Base-by-base conservation (phyloP, 2,329 filamentous ascomycete species). In the Fusarium stilboides region DNA sequence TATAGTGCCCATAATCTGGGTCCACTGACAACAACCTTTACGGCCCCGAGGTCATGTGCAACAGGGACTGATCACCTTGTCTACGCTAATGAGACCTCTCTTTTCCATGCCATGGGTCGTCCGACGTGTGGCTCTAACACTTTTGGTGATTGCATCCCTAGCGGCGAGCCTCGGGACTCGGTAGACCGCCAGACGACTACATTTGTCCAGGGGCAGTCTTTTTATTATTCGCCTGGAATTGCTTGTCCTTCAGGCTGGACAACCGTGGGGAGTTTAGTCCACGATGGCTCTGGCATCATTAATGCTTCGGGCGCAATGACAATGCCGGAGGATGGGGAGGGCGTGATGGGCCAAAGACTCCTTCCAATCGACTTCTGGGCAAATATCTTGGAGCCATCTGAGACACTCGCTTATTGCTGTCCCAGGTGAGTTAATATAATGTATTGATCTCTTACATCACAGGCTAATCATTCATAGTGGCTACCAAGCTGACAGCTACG, bases 321-420 rank as follows among this genome's bases (percentile, higher is more conserved):
- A 1, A 9, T 15, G 3, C 10, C 8, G 6, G 53, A 9, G 13
- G 8, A 15, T 13, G 13, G 0, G 9, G 31, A 14, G 4, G 31
- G 45, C 6, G n/a, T 9, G 4, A 10, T 28, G 22, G 22, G 22
- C 22, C 22, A 24, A 13, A 19, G 33, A 3, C 46, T 50, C 3
- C 14, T 26, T 6, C 20, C 36, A 17, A 7, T 9, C 5, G 36
- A 34, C 8, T 33, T 20, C 2, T 57, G 54, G 54, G 9, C 9
- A 10, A 14, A 63, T 14, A n/a, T 57, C 6, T 31, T 63, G 8
- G 43, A 63, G 0, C 24, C 22, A 0, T 28, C 31, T 0, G 60
- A 63, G 13, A 63, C 49, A 4, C 36, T 63, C 26, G 57, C 43
- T 2, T 43, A 28, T 5, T 63, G 60, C 5, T 63, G 60, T 7